Conservation (phyloP, 768 basidiomycete species). For the Termitomyces sp. region DNA sequence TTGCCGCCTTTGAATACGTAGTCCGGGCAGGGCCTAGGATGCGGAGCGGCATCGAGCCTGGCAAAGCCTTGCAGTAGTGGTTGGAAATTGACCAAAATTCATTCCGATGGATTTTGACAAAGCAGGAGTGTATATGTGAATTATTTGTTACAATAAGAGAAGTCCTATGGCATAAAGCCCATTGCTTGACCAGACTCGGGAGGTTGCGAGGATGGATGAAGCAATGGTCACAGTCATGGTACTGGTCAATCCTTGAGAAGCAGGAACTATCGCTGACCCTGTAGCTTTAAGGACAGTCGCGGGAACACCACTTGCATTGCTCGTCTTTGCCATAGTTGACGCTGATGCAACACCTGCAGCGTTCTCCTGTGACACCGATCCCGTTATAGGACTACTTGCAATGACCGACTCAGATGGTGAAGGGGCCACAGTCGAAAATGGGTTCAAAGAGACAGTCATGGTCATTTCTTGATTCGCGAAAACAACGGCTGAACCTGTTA, state of each 20-base stretch:
- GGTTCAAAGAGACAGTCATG: conserved; percentile 4
- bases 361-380: background rate
- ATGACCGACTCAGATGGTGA: background rate
- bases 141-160: background rate
- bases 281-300: conserved; percentile 10
- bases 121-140: background rate
- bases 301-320: background rate
- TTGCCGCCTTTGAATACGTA: no score
- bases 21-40: no score
- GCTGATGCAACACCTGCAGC: no score
- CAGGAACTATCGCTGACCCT: conserved; percentile 10
- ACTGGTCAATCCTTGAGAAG: conserved; percentile 5
- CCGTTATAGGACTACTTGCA: background rate
- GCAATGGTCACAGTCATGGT: conserved; percentile 1
- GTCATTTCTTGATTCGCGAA: conserved; percentile 7
- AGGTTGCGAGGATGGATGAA: background rate
- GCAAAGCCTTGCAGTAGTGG: no score
- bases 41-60: no score
- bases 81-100: background rate
- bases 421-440: background rate
- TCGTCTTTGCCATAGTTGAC: background rate
- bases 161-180: background rate
- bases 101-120: background rate
- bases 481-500: conserved; percentile 8
- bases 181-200: background rate